These are phyloP conservation scores for Trypanosomatidae sp. DNA, from an alignment of 208 protist genomes.

Conservation along the genomic window DNA sequence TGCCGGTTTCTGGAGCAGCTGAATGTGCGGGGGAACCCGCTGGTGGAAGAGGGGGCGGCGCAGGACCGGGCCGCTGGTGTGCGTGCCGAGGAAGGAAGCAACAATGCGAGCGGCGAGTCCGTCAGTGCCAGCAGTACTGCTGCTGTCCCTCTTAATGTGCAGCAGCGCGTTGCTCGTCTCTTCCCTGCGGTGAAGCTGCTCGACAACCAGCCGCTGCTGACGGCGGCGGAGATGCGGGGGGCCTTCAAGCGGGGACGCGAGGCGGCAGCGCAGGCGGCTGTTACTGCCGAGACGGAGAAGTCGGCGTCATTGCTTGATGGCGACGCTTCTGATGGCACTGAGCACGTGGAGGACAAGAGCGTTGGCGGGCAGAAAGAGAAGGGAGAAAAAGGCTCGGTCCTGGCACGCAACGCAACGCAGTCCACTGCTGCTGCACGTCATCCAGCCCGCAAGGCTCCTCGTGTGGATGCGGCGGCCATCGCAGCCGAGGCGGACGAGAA, in stretches of 20 bases:
- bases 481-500: conserved; percentile 39
- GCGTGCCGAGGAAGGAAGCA: background rate
- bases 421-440: background rate
- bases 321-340: background rate
- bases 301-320: background rate
- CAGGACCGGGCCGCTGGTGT: conserved; percentile 10
- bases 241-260: conserved; percentile 6
- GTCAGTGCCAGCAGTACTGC: no score
- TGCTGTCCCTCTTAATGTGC: no score
- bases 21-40: conserved; percentile 68
- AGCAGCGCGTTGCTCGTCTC: conserved; percentile 33
- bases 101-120: no score
- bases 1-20: conserved; percentile 74
- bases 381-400: background rate
- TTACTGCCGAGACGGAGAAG: no score
- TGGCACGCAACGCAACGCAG: background rate
- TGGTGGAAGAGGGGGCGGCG: conserved; percentile 27
- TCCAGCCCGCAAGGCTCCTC: conserved; percentile 7
- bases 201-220: conserved; percentile 39
- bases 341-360: background rate
- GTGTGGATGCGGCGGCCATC: conserved; percentile 19
- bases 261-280: background rate
- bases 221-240: conserved; percentile 19
- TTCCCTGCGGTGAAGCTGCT: conserved; percentile 44
- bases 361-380: background rate